Base-by-base conservation (phyloP, 192 early-diverging fungal species). In the Coemansia sp. region DNA sequence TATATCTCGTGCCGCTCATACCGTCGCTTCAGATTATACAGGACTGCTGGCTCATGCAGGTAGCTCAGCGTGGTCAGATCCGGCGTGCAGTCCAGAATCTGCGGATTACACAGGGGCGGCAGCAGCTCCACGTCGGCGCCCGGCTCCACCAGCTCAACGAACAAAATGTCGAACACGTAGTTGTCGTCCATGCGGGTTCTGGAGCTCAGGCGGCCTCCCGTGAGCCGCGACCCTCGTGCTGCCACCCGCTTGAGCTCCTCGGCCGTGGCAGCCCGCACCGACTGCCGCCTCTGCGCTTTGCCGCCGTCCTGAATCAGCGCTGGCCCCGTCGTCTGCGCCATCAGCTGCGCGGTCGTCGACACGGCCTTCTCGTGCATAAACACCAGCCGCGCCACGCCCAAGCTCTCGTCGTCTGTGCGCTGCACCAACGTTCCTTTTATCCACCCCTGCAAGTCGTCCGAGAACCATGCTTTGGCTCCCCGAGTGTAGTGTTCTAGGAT, bases 1-100 rank as follows among this genome's bases (percentile, higher is more conserved):
- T 99, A 99, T 63, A 99, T 99, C 54, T 89, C 85, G 57, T 90
- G 80, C 54, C 94, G 91, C 19, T 81, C 75, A 68, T 96, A 99
- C 55, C 96, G 85, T n/a, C 91, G 82, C 46, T 73, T 80, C 65
- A 99, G 88, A 58, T 92, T 95, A 68, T 97, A 88, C 42, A 99
- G 81, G 1, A 99, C 95, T 28, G 87, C 86, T 19, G 90, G 91
- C 82, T 97, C 95, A 80, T 99, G 92, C 57, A 99, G 78, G 66
- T 97, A 91, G 54, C 87, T 89, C 20, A 97, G 83, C 49, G 84
- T 88, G 13, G 94, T 90, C 72, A 97, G 70, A 65, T 97, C 94
- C 65, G 94, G 89, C 35, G 83, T 86, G 48, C 89, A 85, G 61
- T 93, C 91, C 45, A 96, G 71, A 50, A 88, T 84, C 14, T 94